Evolutionary conservation across 129 eudicot genomes (phyloP), one percentile per base, ranked within the genome.

Genomic region (Lactuca saligna): DNA sequence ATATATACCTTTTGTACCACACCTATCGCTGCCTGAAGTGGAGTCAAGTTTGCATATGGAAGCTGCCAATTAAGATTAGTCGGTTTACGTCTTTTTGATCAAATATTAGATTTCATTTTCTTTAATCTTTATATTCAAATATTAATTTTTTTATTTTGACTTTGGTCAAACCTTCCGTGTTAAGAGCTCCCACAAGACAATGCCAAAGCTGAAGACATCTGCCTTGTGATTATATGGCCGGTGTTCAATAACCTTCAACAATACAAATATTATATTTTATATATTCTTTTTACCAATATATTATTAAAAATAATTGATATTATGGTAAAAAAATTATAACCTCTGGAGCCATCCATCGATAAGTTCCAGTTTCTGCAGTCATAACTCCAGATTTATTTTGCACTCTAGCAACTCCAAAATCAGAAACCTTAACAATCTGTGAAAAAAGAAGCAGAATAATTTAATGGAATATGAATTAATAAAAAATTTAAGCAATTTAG

Each of bases 271-370:
- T 14, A 25, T 25, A 25, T 25, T 0, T 25, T 25, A 25, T 25
- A 25, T 25, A 25, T 0, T 25, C 1, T 25, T 25, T 25, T 25
- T 25, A 25, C 2, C 29, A 25, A 25, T 25, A 25, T 25, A 25
- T 25, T 25, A 25, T 25, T 35, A 35, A 35, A 35, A 35, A 6
- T 35, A 35, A 35, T 35, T 35, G 4, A 35, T 35, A 35, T 4
- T 35, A 35, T 35, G 5, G 5, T 35, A 35, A 35, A 35, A 35
- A 6, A 35, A 35, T 35, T 35, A 51, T 35, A 71, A 84, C 89
- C 84, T 84, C 89, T 57, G 89, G 89, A 71, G 89, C 89, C 89
- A 84, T 84, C 88, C 88, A 83, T 61, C 88, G 85, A 57, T 83
- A 83, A 17, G 88, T 83, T 69, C 88, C 88, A 10, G 89, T 84